Evolutionary conservation across 495 filamentous ascomycete species (phyloP).

Genomic region (Aspergillus panamensis): DNA sequence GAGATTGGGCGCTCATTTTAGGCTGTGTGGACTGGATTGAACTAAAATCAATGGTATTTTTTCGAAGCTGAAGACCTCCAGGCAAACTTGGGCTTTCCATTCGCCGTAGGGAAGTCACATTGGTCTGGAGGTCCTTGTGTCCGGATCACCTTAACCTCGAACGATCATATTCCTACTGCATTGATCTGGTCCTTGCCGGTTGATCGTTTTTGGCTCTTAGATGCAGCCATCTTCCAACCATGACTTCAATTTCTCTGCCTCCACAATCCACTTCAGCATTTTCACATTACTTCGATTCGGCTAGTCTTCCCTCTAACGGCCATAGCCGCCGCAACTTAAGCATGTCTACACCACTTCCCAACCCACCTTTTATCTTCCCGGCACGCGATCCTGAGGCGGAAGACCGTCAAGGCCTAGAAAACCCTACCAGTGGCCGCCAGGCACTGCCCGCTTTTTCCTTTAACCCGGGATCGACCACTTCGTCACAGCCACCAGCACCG

Average conservation of each 20-base stretch:
- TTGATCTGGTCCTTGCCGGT: slow-evolving; percentile 16
- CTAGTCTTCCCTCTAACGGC: slow-evolving; percentile 17
- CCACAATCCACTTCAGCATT: slow-evolving; percentile 32
- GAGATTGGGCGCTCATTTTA: slow-evolving; percentile 13
- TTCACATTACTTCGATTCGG: slow-evolving; percentile 33
- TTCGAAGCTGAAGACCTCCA: slow-evolving; percentile 42
- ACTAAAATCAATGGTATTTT: slow-evolving; percentile 36
- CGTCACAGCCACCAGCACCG: slow-evolving; percentile 33
- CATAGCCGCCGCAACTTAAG: slow-evolving; percentile 29
- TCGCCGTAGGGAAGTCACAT: slow-evolving; percentile 32
- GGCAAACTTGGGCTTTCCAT: slow-evolving; percentile 39
- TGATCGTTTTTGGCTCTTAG: slow-evolving; percentile 13
- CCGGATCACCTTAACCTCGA: slow-evolving; percentile 32
- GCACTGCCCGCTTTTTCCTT: slow-evolving; percentile 63
- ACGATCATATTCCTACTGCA: slow-evolving; percentile 6
- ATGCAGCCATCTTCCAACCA: slow-evolving; percentile 25
- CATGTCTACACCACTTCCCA: slow-evolving; percentile 54
- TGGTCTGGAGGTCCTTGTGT: slow-evolving; percentile 44
- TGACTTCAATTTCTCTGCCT: slow-evolving; percentile 46
- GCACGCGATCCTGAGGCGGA: slow-evolving; percentile 36
- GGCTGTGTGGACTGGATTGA: slow-evolving; percentile 29
- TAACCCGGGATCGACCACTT: slow-evolving; percentile 49
- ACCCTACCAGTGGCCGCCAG: slow-evolving; percentile 27
- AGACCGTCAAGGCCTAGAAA: slow-evolving; percentile 15
- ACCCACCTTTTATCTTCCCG: slow-evolving; percentile 72